phyloP scores from a whole-genome alignment of 306 rosid genomes.

The Amphicarpaea edgeworthii region DNA sequence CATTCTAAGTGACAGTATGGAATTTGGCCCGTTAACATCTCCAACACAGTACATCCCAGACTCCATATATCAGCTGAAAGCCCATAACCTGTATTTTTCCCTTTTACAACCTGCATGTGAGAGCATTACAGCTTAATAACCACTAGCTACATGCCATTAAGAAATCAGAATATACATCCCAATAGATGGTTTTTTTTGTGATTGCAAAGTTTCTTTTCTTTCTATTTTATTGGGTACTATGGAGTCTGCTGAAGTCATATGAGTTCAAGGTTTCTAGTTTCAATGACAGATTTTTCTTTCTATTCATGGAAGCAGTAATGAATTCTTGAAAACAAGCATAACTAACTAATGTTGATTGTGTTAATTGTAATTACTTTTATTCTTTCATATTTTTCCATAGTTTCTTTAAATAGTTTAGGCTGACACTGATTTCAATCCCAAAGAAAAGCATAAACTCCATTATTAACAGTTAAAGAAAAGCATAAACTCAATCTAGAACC shows the following conservation, averaged over 20 bases:
- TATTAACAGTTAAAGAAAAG: no score
- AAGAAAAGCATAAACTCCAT: slow-evolving; percentile 30
- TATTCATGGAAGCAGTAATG: not conserved
- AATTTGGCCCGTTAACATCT: slow-evolving; percentile 79
- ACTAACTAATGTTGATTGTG: not conserved
- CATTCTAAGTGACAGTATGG: slow-evolving; percentile 74
- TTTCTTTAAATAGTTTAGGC: not conserved
- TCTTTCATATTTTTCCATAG: not conserved
- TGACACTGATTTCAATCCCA: not conserved
- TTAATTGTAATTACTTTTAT: not conserved
- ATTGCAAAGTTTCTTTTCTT: not conserved
- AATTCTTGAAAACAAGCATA: slow-evolving; percentile 23
- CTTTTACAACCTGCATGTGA: slow-evolving; percentile 83
- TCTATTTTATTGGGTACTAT: not conserved
- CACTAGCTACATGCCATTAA: not conserved
- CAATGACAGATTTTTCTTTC: not conserved
- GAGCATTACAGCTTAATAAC: slow-evolving; percentile 38
- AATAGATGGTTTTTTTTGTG: not conserved
- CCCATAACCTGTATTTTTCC: slow-evolving; percentile 78
- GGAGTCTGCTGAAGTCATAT: not conserved
- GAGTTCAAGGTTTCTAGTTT: slow-evolving; percentile 32
- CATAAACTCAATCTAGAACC: slow-evolving; percentile 31
- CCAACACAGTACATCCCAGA: slow-evolving; percentile 96
- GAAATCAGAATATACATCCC: slow-evolving; percentile 21
- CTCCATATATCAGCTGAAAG: slow-evolving; percentile 98